Evolutionary conservation across 768 basidiomycete genomes (phyloP), one percentile per base, ranked within the genome.

Genomic region (Boletellus emodensis): DNA sequence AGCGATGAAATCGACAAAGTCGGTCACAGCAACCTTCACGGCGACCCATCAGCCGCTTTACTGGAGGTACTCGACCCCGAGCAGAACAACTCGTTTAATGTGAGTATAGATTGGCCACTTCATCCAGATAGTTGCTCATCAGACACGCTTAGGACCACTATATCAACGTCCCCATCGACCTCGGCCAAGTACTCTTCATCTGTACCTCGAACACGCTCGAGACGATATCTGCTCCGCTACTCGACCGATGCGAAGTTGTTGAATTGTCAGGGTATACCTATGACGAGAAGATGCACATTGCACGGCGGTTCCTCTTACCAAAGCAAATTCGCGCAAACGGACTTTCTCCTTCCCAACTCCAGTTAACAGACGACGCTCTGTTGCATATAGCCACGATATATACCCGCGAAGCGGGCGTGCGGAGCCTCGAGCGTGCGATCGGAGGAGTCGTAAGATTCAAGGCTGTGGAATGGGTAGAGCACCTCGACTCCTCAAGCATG

Each of bases 21-120:
- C 48, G 86, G 87, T 0, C 84, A 86, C 49, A 87, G 80, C 58
- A 92, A 88, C 61, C 88, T 89, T 72, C 93, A 95, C 58, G 94
- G 94, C 0, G 93, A 95, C 65, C 94, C 94, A 13, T 83, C 81
- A 3, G 94, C 94, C 35, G 94, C 94, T 0, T 68, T 97, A 52
- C 71, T 97, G 4, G 94, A 97, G 61, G 92, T 94, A 0, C 75
- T 97, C 46, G 94, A 96, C 64, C 94, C 94, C 0, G 94, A 96
- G 64, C 92, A 95, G 67, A 94, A 94, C 54, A 80, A 87, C 61
- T 76, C 81, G 0, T 90, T 90, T 62, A 88, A 86, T 63, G 87
- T 84, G 45, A 53, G 79, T 66, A 39, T 22, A 37, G 3, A 3
- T 44, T 6, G 15, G 46, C 30, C 12, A 30, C 30, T 9, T 30